Conservation (phyloP, 2,329 filamentous ascomycete genomes). For the Fusarium sp. region DNA sequence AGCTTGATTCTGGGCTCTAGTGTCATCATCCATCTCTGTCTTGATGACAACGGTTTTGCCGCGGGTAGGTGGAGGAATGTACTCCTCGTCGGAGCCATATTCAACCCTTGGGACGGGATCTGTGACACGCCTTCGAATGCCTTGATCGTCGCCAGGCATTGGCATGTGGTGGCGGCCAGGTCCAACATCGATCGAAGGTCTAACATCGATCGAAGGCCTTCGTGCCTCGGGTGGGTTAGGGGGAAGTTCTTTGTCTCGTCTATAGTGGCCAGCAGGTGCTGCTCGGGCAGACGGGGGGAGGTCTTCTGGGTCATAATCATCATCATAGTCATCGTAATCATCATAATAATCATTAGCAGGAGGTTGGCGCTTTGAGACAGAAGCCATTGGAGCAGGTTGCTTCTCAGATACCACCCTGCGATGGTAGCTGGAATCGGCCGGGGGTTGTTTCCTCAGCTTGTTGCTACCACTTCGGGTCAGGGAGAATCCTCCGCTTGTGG, state of each 20-base stretch:
- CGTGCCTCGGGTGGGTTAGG: constrained; percentile 43
- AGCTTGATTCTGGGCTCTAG: constrained; percentile 35
- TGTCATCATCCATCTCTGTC: constrained; percentile 11
- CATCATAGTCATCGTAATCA: constrained; percentile 32
- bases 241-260: constrained; percentile 55
- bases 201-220: constrained; percentile 38
- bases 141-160: constrained; percentile 41
- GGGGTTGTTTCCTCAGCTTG: constrained; percentile 72
- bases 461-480: constrained; percentile 68
- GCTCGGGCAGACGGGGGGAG: constrained; percentile 34
- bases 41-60: constrained; percentile 37
- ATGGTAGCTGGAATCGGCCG: constrained; percentile 65
- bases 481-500: constrained; percentile 55
- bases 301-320: constrained; percentile 39
- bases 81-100: constrained; percentile 49
- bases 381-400: constrained; percentile 30
- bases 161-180: constrained; percentile 25
- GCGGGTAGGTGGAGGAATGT: constrained; percentile 44
- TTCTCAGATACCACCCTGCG: constrained; percentile 62
- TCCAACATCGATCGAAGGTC: constrained; percentile 34
- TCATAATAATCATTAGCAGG: constrained; percentile 24
- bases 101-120: constrained; percentile 50
- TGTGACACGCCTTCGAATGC: constrained; percentile 50
- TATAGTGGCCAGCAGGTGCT: constrained; percentile 46
- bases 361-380: constrained; percentile 26